Conservation (phyloP, 768 basidiomycete genomes). For the Mycena maculata region DNA sequence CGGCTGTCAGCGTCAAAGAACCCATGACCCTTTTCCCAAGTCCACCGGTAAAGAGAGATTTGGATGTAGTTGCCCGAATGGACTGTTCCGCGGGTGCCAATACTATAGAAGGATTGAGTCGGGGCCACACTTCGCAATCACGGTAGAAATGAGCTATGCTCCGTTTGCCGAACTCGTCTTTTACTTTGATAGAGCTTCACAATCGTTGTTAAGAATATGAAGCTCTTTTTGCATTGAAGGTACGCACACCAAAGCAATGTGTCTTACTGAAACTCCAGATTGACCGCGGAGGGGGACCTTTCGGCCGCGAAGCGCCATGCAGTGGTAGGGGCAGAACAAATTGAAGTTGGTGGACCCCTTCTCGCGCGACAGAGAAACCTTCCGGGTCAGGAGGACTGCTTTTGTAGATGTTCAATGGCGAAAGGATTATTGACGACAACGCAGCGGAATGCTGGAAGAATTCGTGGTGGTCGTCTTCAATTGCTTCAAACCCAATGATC, state of each 20-base stretch:
- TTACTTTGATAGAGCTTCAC: constrained; percentile 78
- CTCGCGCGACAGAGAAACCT: constrained; percentile 70
- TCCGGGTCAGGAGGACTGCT: constrained; percentile 58
- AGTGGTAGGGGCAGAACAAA: constrained; percentile 78
- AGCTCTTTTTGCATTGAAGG: neutral
- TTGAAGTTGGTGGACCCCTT: constrained; percentile 77
- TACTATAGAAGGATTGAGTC: constrained; percentile 68
- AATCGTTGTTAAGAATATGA: constrained; percentile 9
- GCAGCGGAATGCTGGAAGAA: constrained; percentile 83
- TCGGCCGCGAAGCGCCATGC: constrained; percentile 64
- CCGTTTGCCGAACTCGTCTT: constrained; percentile 68
- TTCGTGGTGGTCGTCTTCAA: constrained; percentile 71
- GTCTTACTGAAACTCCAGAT: constrained; percentile 74
- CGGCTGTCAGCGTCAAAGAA: constrained; percentile 74
- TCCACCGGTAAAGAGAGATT: constrained; percentile 71
- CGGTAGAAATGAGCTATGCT: constrained; percentile 94
- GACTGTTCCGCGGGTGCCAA: constrained; percentile 72
- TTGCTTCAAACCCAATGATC: constrained; percentile 86
- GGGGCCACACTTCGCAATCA: constrained; percentile 82
- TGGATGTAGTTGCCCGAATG: constrained; percentile 66
- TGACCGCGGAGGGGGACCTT: constrained; percentile 68
- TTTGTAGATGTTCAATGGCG: constrained; percentile 55
- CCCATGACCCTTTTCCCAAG: constrained; percentile 69
- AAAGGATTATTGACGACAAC: constrained; percentile 62
- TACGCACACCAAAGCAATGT: constrained; percentile 84